Evolutionary conservation across 257 asterid genomes (phyloP).

Genomic region (Nicotiana paniculata): DNA sequence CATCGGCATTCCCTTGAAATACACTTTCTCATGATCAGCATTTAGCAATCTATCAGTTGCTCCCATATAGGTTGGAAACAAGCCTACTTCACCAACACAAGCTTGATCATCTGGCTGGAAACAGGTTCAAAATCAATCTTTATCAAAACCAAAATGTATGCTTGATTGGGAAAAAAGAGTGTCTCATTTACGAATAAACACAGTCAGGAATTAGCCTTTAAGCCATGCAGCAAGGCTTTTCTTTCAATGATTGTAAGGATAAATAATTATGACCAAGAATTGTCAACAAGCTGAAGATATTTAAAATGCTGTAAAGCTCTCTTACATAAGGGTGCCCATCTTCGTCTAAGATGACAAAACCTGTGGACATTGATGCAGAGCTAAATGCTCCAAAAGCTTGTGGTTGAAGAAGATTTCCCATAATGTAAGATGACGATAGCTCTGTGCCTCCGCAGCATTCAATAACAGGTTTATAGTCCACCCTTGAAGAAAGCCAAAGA

Average conservation of each 20-base stretch:
- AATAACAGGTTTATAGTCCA: conserved; percentile 63
- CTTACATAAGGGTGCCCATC: conserved; percentile 69
- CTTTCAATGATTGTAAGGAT: neutral
- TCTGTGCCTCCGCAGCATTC: conserved; percentile 98
- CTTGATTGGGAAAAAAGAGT: neutral
- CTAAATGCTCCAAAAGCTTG: conserved; percentile 90
- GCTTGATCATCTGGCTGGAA: conserved; percentile 68
- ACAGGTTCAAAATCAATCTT: conserved; percentile 5
- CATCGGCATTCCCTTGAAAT: conserved; percentile 85
- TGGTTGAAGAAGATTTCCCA: conserved; percentile 79
- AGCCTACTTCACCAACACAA: conserved; percentile 83
- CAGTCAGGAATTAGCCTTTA: neutral
- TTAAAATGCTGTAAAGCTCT: conserved; percentile 5
- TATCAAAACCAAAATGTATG: neutral
- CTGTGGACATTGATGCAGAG: conserved; percentile 67
- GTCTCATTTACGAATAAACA: neutral
- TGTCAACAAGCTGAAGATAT: neutral
- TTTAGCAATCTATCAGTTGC: conserved; percentile 72
- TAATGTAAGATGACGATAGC: conserved; percentile 73
- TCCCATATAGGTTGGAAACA: conserved; percentile 72
- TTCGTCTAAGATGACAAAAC: conserved; percentile 72
- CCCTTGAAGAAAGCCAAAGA: conserved; percentile 91
- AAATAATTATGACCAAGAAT: too few species aligned
- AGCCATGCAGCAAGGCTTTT: neutral
- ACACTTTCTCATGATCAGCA: conserved; percentile 81